These are phyloP conservation scores for Calonectria hawksworthii DNA, from an alignment of 2,329 filamentous ascomycete genomes.

Conservation along the genomic window DNA sequence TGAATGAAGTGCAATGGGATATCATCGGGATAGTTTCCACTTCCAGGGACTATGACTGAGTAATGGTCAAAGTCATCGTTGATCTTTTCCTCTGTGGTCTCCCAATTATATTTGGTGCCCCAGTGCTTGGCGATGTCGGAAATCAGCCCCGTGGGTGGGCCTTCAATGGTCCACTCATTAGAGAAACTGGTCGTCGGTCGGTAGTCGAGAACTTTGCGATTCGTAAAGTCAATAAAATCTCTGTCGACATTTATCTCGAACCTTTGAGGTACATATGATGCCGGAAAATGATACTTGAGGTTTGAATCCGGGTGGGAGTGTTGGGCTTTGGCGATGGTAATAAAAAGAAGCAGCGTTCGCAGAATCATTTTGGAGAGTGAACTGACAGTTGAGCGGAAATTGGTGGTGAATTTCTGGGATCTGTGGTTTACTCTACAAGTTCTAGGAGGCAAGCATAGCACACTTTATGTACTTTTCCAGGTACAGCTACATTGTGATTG, in stretches of 20 bases:
- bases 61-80: background rate
- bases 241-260: background rate
- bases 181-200: background rate
- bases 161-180: background rate
- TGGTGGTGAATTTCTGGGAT: background rate
- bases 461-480: background rate
- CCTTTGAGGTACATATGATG: background rate
- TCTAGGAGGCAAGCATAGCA: background rate
- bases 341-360: background rate
- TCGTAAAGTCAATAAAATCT: background rate
- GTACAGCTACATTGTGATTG: background rate
- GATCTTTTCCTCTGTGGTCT: background rate
- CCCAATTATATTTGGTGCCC: background rate
- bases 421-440: background rate
- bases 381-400: background rate
- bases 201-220: background rate
- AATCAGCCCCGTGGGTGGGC: background rate
- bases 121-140: background rate
- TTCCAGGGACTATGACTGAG: background rate
- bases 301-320: background rate
- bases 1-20: slow-evolving; percentile 33
- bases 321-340: background rate
- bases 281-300: background rate
- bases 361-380: background rate
- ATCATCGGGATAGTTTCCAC: background rate